Conservation (phyloP, 2,329 filamentous ascomycete species). For the Pseudogymnoascus sp. region DNA sequence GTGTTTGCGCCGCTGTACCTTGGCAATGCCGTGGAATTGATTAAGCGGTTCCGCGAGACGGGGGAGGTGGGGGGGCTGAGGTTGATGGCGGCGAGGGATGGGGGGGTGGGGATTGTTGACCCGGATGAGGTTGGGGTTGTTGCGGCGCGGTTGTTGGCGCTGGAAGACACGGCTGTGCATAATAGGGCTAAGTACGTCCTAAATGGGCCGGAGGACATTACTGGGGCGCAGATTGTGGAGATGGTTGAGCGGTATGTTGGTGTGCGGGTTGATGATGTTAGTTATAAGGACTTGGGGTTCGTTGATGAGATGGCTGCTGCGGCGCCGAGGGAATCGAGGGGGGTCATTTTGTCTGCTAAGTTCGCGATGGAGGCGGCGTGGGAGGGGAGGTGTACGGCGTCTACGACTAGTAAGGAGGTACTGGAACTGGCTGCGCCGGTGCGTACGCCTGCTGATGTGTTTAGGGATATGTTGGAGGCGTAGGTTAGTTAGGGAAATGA, state of each 20-base stretch:
- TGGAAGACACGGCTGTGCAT: slow-evolving; percentile 25
- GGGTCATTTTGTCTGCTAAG: slow-evolving; percentile 21
- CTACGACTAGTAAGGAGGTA: slow-evolving; percentile 24
- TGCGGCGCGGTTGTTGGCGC: slow-evolving; percentile 29
- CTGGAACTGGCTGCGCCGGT: slow-evolving; percentile 24
- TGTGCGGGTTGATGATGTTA: slow-evolving; percentile 22
- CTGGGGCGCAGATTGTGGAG: slow-evolving; percentile 27
- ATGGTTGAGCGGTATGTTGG: slow-evolving; percentile 31
- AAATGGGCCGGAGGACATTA: slow-evolving; percentile 34
- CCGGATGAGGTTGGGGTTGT: slow-evolving; percentile 29
- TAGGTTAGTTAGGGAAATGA: too few relatives aligned
- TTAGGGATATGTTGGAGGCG: too few relatives aligned
- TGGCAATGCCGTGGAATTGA: slow-evolving; percentile 15
- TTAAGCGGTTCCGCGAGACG: slow-evolving; percentile 29
- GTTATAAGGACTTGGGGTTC: slow-evolving; percentile 27
- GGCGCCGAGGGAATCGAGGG: too few relatives aligned
- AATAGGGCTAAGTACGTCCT: slow-evolving; percentile 31
- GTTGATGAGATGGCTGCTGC: slow-evolving; percentile 18
- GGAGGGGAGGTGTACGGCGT: slow-evolving; percentile 27
- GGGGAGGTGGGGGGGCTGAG: slow-evolving; percentile 26
- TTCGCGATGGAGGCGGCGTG: slow-evolving; percentile 21
- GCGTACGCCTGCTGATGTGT: too few relatives aligned
- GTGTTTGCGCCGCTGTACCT: slow-evolving; percentile 23
- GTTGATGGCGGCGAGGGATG: slow-evolving; percentile 25
- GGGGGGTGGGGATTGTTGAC: slow-evolving; percentile 27